Evolutionary conservation across 2,329 filamentous ascomycete genomes (phyloP), one percentile per base, ranked within the genome.

Genomic region (Diaporthe longicolla): DNA sequence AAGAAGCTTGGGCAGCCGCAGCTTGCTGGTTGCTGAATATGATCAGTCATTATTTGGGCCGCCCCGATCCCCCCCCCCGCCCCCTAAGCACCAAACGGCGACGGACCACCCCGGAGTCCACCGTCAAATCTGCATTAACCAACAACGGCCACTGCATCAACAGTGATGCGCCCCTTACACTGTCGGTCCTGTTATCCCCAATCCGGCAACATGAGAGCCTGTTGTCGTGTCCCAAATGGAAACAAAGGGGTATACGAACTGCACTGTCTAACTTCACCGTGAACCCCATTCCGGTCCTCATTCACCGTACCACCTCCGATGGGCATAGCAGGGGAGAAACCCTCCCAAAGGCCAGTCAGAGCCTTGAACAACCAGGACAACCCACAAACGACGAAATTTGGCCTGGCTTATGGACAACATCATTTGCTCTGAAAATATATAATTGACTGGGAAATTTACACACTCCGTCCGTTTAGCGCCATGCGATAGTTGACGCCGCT

Each of bases 1-100:
- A 58, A 74, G 45, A 63, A 69, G 63, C 52, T 32, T 40, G 54
- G 43, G 61, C 57, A 70, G 61, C 71, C 54, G 61, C 58, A 48
- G 48, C 40, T 54, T 65, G 69, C 57, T 35, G 55, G 55, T 58
- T 65, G 35, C 26, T 37, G 45, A 50, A 43, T 69, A 35, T 70
- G 45, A 50, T 65, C 32, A 55, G 40, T 65, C 59, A 52, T 48
- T 54, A 37, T 65, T 61, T 57, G 45, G 17, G 43, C 29, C n/a
- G 50, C n/a, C 26, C 29, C 43, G 50, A 58, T 29, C 32, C 58
- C 57, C 40, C 40, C 58, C 55, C 48, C 19, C 40, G 29, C 40
- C 37, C 10, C 37, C 37, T 40, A 1, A 61, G 26, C 45, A 37
- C 59, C 72, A 73, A 71, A 57, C 55, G 45, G 65, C 55, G 35